Evolutionary conservation across 441 rosid genomes (phyloP).

Genomic region (Cnidoscolus chayamansa): DNA sequence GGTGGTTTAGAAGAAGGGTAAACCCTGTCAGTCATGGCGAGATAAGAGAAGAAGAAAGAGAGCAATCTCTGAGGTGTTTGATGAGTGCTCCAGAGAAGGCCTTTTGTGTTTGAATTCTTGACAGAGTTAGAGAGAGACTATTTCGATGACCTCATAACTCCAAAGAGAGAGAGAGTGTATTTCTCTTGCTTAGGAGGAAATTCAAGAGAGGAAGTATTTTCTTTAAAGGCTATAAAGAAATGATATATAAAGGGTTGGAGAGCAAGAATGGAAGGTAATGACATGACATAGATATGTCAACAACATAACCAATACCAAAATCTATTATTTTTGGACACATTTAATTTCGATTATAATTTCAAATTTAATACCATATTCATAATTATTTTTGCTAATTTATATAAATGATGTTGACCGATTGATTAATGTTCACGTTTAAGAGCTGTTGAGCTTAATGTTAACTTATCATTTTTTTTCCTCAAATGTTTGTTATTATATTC

Average conservation of each 20-base stretch:
- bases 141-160: neutral
- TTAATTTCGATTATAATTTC: too few species aligned
- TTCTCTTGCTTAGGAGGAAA: neutral
- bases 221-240: neutral
- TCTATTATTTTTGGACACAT: too few species aligned
- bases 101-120: neutral
- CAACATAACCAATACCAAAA: constrained; percentile 7
- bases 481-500: too few species aligned
- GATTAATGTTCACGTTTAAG: too few species aligned
- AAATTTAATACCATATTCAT: too few species aligned
- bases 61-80: neutral
- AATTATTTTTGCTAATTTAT: too few species aligned
- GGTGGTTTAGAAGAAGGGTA: constrained; percentile 56
- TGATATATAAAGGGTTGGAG: constrained; percentile 25
- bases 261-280: neutral
- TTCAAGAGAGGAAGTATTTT: neutral
- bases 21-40: constrained; percentile 54
- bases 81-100: neutral
- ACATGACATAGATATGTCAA: constrained; percentile 1
- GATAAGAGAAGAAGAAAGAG: constrained; percentile 10
- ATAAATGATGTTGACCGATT: too few species aligned
- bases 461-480: too few species aligned
- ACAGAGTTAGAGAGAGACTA: neutral
- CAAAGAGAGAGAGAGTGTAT: neutral
- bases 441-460: too few species aligned